Evolutionary conservation across 2,329 filamentous ascomycete genomes (phyloP).

Genomic region (Colletotrichum sublineola): DNA sequence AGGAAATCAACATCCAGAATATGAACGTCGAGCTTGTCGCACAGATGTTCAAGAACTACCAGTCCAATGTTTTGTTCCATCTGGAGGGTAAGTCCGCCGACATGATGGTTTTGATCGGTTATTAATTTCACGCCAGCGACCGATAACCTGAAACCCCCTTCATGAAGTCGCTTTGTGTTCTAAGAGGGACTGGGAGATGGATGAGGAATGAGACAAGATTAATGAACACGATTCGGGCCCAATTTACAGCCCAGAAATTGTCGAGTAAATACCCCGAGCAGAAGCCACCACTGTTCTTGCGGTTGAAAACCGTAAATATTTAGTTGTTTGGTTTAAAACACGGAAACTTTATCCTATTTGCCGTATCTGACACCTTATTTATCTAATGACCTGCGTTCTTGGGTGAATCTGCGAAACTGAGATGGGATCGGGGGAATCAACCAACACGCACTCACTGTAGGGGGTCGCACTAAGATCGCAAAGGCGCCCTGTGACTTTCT

Average conservation of each 20-base stretch:
- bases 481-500: neutral
- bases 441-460: constrained; percentile 1
- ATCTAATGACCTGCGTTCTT: neutral
- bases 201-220: constrained; percentile 36
- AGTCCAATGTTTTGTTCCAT: constrained; percentile 97
- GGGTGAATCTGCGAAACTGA: too few relatives aligned
- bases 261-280: constrained; percentile 16
- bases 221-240: constrained; percentile 4
- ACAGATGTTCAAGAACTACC: constrained; percentile 99
- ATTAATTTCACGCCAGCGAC: constrained; percentile 26
- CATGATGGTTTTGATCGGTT: neutral
- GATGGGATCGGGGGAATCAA: neutral
- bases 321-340: neutral
- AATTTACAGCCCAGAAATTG: neutral
- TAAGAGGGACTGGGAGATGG: neutral
- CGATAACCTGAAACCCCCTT: constrained; percentile 77
- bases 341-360: neutral
- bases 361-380: neutral
- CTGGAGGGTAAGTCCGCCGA: constrained; percentile 79
- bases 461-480: constrained; percentile 7
- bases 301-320: neutral
- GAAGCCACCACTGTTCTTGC: neutral
- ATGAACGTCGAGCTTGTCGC: constrained; percentile 99
- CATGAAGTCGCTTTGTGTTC: constrained; percentile 56
- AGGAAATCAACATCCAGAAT: constrained; percentile 99